Base-by-base conservation (phyloP, 768 basidiomycete species). In the Ramaria rubella region DNA sequence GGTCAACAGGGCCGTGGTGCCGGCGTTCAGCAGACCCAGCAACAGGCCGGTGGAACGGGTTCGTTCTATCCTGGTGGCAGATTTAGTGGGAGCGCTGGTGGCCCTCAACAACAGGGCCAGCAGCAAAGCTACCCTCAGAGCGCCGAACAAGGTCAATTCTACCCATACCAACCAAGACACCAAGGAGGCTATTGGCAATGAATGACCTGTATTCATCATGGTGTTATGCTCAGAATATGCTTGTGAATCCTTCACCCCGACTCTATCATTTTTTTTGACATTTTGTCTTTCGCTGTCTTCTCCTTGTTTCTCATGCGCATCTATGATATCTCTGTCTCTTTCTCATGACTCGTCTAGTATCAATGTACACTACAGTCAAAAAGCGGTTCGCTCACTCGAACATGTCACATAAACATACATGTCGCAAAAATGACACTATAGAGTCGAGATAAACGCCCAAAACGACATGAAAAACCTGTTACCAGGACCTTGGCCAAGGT, bases 151-250 rank as follows among this genome's bases (percentile, higher is more conserved):
- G 82, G 73, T 14, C 77, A 72, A 62, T 90, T 87, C 67, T 89
- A 90, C 67, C 79, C 81, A 60, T 87, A 87, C 67, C 86, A 84
- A 68, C 76, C 77, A 23, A 74, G 83, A 64, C 80, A 83, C 71
- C 83, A 82, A 80, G 80, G 84, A 69, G 83, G 76, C 68, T 79
- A 78, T 64, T 77, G 77, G 75, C 74, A 77, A 68, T 76, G 55
- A 57, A 21, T 17, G 30, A 34, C 17, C 23, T 46, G 44, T 9
- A 9, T 14, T 24, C 44, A 49, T 49, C 24, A 31, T n/a, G 34
- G 19, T 1, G 15, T 48, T 30, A 8, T n/a, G 9, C 5, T 24
- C 14, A 11, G 23, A 8, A 26, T 30, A 5, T 11, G 23, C 46
- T 48, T n/a, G 26, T 48, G 46, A 27, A 14, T 24, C 6, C 29